These are phyloP conservation scores for Spencermartinsiella ligniputridi DNA, from an alignment of 1,139 yeast species.

Conservation along the genomic window DNA sequence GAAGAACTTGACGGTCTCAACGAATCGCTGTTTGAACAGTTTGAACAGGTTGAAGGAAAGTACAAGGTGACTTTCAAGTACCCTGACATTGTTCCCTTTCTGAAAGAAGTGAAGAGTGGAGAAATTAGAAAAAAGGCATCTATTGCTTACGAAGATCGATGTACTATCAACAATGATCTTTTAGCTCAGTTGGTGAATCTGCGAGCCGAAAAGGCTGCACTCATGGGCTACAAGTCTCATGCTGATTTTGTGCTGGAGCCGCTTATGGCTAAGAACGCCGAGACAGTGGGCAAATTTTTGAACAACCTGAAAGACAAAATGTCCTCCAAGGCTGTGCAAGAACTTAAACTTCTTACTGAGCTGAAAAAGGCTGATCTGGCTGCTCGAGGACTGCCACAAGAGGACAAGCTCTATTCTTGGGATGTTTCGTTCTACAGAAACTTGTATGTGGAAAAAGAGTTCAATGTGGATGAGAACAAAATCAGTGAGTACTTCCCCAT, in stretches of 20 bases:
- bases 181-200: conserved; percentile 55
- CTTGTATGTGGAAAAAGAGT: conserved; percentile 58
- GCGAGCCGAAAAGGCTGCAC: conserved; percentile 57
- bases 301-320: conserved; percentile 56
- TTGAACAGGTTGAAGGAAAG: conserved; percentile 48
- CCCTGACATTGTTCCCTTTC: conserved; percentile 73
- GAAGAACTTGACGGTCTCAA: conserved; percentile 77
- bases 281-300: conserved; percentile 56
- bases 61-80: conserved; percentile 73
- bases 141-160: conserved; percentile 62
- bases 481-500: conserved; percentile 78
- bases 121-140: conserved; percentile 64
- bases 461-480: conserved; percentile 64
- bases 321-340: conserved; percentile 54
- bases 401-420: conserved; percentile 59
- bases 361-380: conserved; percentile 54
- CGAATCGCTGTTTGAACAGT: conserved; percentile 53
- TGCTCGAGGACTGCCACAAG: conserved; percentile 40
- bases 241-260: conserved; percentile 69
- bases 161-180: conserved; percentile 53
- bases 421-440: conserved; percentile 66
- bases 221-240: conserved; percentile 62
- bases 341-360: conserved; percentile 44
- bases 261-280: conserved; percentile 70
- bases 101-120: conserved; percentile 60